Base-by-base conservation (phyloP, 768 basidiomycete genomes). In the Pleurotus ostreatus region DNA sequence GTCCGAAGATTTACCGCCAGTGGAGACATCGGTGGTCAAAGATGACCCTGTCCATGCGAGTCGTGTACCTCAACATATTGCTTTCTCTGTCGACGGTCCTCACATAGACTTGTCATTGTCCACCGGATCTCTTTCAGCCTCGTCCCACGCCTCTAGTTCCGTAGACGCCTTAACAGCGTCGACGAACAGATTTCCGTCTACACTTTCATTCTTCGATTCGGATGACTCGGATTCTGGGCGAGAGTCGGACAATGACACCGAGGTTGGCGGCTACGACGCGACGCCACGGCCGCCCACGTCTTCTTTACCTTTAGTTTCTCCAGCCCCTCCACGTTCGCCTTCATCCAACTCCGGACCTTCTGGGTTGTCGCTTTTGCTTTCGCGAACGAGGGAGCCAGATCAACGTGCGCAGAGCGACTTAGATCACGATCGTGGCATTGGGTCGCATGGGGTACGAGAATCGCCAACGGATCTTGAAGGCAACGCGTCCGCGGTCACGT, bases 241-340 rank as follows among this genome's bases (percentile, higher is more conserved):
- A 34, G 60, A 55, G 18, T 18, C 40, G 55, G 40, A 49, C 49
- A 45, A 22, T 46, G 54, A 56, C 20, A 37, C 15, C n/a, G 48
- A 49, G 15, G 45, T 16, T 38, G 41, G 25, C 12, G 46, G 37
- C 39, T 46, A 37, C 44, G 38, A 38, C 11, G 49, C 56, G 43
- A n/a, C 43, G 40, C 26, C 57, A 30, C 44, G 55, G 38, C 61
- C 68, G 3, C 61, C 62, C 15, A 49, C 30, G 15, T 34, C 30
- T 34, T 34, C 30, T 8, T 34, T 34, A 34, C 30, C 30, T 34
- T 9, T 34, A 9, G 30, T 34, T 34, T 34, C 30, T 34, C 2
- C 30, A 34, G 30, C 30, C 8, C 30, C 30, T 34, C 30, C 30
- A 34, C 59, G 58, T 20, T 60, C 55, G 23, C 55, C 38, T 12